Base-by-base conservation (phyloP, 306 rosid species). In the Corylus avellana region DNA sequence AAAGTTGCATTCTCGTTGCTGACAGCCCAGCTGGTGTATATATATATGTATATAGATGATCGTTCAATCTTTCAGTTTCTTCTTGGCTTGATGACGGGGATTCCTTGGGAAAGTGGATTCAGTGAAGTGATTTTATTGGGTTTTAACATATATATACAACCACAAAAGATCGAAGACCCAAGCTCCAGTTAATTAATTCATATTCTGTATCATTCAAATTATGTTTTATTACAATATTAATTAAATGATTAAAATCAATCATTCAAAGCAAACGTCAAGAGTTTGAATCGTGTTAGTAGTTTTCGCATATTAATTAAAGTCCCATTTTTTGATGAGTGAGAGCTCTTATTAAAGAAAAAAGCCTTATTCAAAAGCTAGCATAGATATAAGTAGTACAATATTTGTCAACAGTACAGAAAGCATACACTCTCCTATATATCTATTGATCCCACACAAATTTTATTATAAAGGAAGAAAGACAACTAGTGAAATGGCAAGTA, bases 1-100 rank as follows among this genome's bases (percentile, higher is more conserved):
- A 20, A 80, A 78, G 76, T 78, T 84, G 46, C 72, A 85, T 20
- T 73, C 83, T 54, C 46, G 46, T 42, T 42, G 46, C 46, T 42
- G 46, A 42, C 46, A 5, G 46, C 46, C 2, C 35, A 32, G 35
- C 35, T 32, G 35, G 35, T 32, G 2, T 32, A 32, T 32, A 32
- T 32, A 32, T 29, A 29, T 29, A 29, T 32, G 2, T 32, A 32
- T 39, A 39, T 42, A 68, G n/a, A 12, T 10, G 5, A 59, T 59
- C 37, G 25, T 58, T 3, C 66, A n/a, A 12, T 59, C 12, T 59
- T 59, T 59, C 32, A 59, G 66, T 25, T 59, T 59, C 13, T 8
- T 59, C 61, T 56, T 4, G 61, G 27, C 61, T 17, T 18, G 10
- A 7, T 56, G 25, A 6, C 9, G 61, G 25, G 27, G 18, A 56